These are phyloP conservation scores for Penicillium sp. DNA, from an alignment of 2,329 filamentous ascomycete genomes.

Conservation along the genomic window DNA sequence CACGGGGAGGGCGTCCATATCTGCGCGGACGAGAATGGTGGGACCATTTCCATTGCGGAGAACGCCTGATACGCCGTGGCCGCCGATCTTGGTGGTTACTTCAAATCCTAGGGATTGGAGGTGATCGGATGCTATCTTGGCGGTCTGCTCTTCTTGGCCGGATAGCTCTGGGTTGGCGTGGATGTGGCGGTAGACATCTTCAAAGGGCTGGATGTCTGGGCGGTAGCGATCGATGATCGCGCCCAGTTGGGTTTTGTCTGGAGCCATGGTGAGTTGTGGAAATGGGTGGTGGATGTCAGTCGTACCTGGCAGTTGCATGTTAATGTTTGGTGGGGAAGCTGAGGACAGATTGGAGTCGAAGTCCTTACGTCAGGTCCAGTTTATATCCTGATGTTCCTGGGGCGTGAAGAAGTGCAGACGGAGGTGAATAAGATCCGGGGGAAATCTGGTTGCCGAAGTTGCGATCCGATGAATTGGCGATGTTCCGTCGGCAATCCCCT, in stretches of 20 bases:
- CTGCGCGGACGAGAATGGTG: slow-evolving; percentile 61
- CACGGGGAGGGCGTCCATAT: slow-evolving; percentile 64
- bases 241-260: neutral
- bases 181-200: slow-evolving; percentile 58
- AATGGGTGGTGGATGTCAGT: neutral
- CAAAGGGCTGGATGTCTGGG: slow-evolving; percentile 48
- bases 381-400: neutral
- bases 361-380: neutral
- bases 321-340: neutral
- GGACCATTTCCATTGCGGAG: slow-evolving; percentile 58
- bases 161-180: slow-evolving; percentile 61
- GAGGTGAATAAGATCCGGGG: neutral
- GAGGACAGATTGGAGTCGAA: neutral
- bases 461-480: neutral
- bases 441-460: neutral
- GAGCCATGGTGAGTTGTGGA: neutral
- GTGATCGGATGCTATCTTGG: slow-evolving; percentile 46
- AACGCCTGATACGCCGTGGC: slow-evolving; percentile 60
- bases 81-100: slow-evolving; percentile 57
- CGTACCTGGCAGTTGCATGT: slow-evolving; percentile 8
- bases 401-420: neutral
- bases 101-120: slow-evolving; percentile 45
- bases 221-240: slow-evolving; percentile 38
- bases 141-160: slow-evolving; percentile 56
- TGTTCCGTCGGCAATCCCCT: neutral